Base-by-base conservation (phyloP, 148 eudicot species). In the Gaultheria prostrata region DNA sequence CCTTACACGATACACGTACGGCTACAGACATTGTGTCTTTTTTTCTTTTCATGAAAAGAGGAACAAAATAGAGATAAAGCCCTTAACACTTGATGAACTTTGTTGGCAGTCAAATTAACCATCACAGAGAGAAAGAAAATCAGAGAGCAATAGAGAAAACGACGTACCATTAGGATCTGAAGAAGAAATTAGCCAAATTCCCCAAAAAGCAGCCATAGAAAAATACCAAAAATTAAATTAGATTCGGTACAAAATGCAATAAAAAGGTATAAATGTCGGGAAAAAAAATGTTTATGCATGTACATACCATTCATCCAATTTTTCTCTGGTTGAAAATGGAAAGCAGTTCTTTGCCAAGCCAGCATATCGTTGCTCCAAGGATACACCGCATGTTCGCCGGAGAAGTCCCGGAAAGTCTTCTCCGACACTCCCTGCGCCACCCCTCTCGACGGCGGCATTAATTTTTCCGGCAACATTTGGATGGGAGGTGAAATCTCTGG, bases 291-390 rank as follows among this genome's bases (percentile, higher is more conserved):
- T 10, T 3, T 65, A 24, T 9, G 43, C n/a, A 61, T 39, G 43
- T 39, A 54, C 80, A 1, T 81, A 84, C 98, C 98, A 82, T 94
- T 96, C 92, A 96, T 94, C 98, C 98, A 96, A 84, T 96, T 96
- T 57, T 91, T 89, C 49, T 90, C 86, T 0, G 98, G 98, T 50
- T 96, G 98, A 81, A 96, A 96, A 86, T 96, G 98, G 85, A 71
- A 96, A 17, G 90, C 90, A 4, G 95, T 93, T 78, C 98, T 90
- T 65, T 96, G 97, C 98, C 98, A 96, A 20, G 84, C n/a, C 75
- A 94, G 81, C 98, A 93, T 92, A 39, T 51, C 92, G 79, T 92
- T 94, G 12, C 92, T 96, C 98, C 98, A 96, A 0, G 87, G 85
- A 51, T 81, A 94, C 24, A 84, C 82, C 78, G 82, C 61, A 5